Base-by-base conservation (phyloP, 306 rosid genomes). In the Glycyrrhiza uralensis region DNA sequence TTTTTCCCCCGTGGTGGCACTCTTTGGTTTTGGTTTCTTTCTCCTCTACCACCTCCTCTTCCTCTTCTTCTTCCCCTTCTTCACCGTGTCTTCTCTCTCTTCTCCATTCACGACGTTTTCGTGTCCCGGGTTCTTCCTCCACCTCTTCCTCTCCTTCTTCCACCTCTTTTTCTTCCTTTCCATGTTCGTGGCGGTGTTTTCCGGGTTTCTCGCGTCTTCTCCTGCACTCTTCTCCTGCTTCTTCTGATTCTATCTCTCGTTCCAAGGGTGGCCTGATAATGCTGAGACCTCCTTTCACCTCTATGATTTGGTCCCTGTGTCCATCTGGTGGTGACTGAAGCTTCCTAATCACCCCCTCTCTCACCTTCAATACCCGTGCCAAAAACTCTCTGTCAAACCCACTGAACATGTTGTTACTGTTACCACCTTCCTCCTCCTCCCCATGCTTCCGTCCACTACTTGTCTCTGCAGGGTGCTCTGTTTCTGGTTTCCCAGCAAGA, bases 401-500 rank as follows among this genome's bases (percentile, higher is more conserved):
- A 45, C 83, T 65, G n/a, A 71, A 46, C 26, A 72, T 6, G 44
- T 79, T 79, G 3, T 45, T 33, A 6, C 7, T 79, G 3, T 45
- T 33, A 6, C 7, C 51, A n/a, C 19, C 72, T 30, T 26, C 26
- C 3, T 55, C 14, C 6, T 33, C 3, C 4, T 17, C 38, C 5
- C 32, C 38, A 4, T 5, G 24, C 3, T 19, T 35, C 23, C 30
- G 26, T 22, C 5, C 69, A 38, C 41, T 17, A 26, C 14, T 35
- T 10, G 39, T 4, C 30, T 75, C 49, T 33, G n/a, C n/a, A n/a
- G 49, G 28, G 18, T 68, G 76, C 47, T 60, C 71, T 13, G 26
- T 20, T 42, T 63, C 35, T 42, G 82, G 78, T 7, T 63, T 64
- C 1, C 82, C 78, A 54, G 74, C 82, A 30, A 71, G 66, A 33